Evolutionary conservation across 139 green algal genomes (phyloP).

Genomic region (Chlamydomonas sp.): DNA sequence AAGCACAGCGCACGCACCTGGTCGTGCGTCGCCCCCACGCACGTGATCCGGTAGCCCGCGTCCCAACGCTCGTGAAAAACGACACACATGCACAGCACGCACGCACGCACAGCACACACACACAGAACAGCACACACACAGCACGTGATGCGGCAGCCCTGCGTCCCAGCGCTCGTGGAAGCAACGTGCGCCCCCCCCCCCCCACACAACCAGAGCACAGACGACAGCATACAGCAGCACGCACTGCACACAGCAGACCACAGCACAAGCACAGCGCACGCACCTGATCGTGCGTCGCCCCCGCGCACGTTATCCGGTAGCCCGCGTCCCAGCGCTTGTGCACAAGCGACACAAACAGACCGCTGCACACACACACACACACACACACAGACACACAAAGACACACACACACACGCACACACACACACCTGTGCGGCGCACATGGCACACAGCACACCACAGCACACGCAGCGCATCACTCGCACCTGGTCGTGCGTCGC

Average conservation of each 20-base stretch:
- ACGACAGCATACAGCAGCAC: not conserved
- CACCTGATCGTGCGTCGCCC: slow-evolving; percentile 83
- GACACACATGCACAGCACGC: not conserved
- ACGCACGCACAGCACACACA: not conserved
- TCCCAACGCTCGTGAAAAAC: not conserved
- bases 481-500: slow-evolving; percentile 80
- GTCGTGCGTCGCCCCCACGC: slow-evolving; percentile 82
- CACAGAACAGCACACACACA: not conserved
- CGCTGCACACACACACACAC: not conserved
- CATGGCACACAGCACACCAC: not conserved
- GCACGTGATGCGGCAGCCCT: not conserved
- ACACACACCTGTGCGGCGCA: not conserved
- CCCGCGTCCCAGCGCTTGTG: slow-evolving; percentile 29
- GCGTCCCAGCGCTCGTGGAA: not conserved
- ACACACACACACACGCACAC: not conserved
- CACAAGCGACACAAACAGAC: not conserved
- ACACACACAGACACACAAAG: slow-evolving; percentile 6
- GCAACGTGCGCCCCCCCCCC: not conserved
- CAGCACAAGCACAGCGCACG: not conserved
- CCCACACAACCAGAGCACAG: slow-evolving; percentile 2
- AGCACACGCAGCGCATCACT: not conserved
- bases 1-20: slow-evolving; percentile 34
- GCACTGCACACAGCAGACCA: not conserved
- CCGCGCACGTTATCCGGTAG: slow-evolving; percentile 88
- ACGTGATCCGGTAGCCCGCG: slow-evolving; percentile 86